Conservation (phyloP, 805 yeast genomes). For the Sporopachydermia lactativora region DNA sequence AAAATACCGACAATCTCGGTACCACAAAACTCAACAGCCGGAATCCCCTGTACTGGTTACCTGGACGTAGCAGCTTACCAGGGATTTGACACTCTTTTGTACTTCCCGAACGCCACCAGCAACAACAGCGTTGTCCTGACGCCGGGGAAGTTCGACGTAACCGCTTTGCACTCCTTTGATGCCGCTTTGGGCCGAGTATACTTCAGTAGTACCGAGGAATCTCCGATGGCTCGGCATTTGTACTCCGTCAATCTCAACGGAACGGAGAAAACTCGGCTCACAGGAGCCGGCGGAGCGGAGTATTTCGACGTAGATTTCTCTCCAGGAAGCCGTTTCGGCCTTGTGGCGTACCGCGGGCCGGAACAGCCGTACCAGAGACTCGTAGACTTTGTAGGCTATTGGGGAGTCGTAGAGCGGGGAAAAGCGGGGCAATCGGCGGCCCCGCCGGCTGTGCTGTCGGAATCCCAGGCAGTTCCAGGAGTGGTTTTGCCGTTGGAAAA, state of each 20-base stretch:
- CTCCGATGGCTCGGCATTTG: slow-evolving; percentile 74
- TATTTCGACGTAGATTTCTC: slow-evolving; percentile 67
- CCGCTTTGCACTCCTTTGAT: not conserved
- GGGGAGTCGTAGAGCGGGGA: not conserved
- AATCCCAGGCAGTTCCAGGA: too few species aligned
- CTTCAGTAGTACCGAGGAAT: slow-evolving; percentile 55
- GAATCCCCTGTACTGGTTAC: not conserved
- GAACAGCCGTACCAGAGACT: slow-evolving; percentile 65
- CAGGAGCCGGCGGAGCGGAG: slow-evolving; percentile 42
- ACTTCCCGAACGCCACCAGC: not conserved
- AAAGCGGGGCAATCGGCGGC: not conserved
- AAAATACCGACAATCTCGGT: slow-evolving; percentile 16
- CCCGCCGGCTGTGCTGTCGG: too few species aligned
- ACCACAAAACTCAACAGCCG: slow-evolving; percentile 12
- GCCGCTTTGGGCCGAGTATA: not conserved
- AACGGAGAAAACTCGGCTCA: slow-evolving; percentile 23
- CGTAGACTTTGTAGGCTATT: slow-evolving; percentile 23
- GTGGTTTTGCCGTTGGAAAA: too few species aligned
- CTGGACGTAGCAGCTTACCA: not conserved
- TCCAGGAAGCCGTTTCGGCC: slow-evolving; percentile 57
- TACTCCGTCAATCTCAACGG: slow-evolving; percentile 51
- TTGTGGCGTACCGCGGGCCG: slow-evolving; percentile 70
- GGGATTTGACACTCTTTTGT: not conserved
- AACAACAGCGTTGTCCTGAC: not conserved
- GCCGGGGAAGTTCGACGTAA: not conserved